A percentile compares a stretch with the other conserved stretches of the same genome.
phyloP scores from a whole-genome alignment of 495 filamentous ascomycete genomes.

The Penicillium steckii region DNA sequence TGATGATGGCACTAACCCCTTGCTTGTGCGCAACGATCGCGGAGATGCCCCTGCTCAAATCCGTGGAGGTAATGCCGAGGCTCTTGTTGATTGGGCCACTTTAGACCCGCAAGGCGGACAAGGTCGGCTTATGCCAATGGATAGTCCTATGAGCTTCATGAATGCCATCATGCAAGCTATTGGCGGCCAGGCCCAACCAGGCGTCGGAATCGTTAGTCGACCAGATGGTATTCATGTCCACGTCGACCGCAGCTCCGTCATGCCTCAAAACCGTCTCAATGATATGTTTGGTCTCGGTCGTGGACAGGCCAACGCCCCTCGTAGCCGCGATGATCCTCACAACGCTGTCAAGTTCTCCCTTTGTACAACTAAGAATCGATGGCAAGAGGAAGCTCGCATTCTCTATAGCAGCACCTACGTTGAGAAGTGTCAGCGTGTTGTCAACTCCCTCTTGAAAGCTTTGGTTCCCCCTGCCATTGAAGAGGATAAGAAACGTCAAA shows the following conservation, averaged over 20 bases:
- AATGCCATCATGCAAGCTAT: constrained; percentile 61
- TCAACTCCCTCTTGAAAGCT: constrained; percentile 67
- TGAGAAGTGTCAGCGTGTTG: constrained; percentile 71
- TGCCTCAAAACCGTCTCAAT: constrained; percentile 52
- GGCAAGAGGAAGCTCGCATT: constrained; percentile 89
- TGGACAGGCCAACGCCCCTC: constrained; percentile 40
- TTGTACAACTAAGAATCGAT: constrained; percentile 67
- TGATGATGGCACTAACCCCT: constrained; percentile 81
- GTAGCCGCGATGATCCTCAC: constrained; percentile 56
- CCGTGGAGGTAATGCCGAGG: constrained; percentile 29
- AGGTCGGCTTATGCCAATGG: constrained; percentile 49
- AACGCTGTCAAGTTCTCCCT: constrained; percentile 71
- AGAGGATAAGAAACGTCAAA: constrained; percentile 64
- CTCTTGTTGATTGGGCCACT: constrained; percentile 56
- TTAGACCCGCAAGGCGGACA: constrained; percentile 48
- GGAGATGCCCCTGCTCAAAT: constrained; percentile 30
- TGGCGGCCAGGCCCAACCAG: constrained; percentile 45
- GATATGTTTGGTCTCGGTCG: constrained; percentile 56
- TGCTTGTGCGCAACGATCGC: constrained; percentile 54
- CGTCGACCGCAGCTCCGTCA: constrained; percentile 46
- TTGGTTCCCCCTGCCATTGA: constrained; percentile 84
- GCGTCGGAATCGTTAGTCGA: constrained; percentile 55
- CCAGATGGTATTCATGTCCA: constrained; percentile 60
- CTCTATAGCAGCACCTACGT: constrained; percentile 67
- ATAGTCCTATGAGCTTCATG: constrained; percentile 63